A percentile compares a stretch with the other conserved stretches of the same genome.
These are phyloP conservation scores for Eucalyptus brandiana DNA, from an alignment of 345 rosid genomes.

Conservation along the genomic window DNA sequence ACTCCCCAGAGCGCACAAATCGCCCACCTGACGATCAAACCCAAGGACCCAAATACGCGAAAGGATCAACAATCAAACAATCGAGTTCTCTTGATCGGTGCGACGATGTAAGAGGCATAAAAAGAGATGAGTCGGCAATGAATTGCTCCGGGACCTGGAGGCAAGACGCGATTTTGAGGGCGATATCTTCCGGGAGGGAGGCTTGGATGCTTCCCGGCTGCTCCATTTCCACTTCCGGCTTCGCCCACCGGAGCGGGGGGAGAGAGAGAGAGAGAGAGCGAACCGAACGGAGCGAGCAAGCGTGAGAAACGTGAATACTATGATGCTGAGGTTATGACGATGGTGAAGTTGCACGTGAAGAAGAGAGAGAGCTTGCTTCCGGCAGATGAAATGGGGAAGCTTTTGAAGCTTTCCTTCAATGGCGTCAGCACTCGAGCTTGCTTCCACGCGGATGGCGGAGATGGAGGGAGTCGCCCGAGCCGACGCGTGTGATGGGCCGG, in stretches of 20 bases:
- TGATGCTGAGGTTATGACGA: not conserved
- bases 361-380: not conserved
- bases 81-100: not conserved
- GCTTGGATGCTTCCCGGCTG: not conserved
- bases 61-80: not conserved
- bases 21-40: constrained; percentile 24
- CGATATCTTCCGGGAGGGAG: constrained; percentile 44
- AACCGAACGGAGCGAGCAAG: not conserved
- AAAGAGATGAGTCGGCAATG: not conserved
- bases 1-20: constrained; percentile 49
- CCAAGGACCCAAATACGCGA: not conserved
- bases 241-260: fast-evolving
- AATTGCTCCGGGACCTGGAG: constrained; percentile 29
- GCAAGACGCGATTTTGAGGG: constrained; percentile 45
- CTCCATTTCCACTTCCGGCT: constrained; percentile 1
- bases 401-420: not conserved
- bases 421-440: not conserved
- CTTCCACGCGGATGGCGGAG: not conserved
- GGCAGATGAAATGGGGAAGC: not conserved
- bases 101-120: not conserved
- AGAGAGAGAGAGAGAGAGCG: not conserved
- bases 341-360: not conserved
- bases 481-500: not conserved
- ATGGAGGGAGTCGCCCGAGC: not conserved
- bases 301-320: not conserved